Conservation (phyloP, 2,329 filamentous ascomycete genomes). For the Colletotrichum eremochloae region DNA sequence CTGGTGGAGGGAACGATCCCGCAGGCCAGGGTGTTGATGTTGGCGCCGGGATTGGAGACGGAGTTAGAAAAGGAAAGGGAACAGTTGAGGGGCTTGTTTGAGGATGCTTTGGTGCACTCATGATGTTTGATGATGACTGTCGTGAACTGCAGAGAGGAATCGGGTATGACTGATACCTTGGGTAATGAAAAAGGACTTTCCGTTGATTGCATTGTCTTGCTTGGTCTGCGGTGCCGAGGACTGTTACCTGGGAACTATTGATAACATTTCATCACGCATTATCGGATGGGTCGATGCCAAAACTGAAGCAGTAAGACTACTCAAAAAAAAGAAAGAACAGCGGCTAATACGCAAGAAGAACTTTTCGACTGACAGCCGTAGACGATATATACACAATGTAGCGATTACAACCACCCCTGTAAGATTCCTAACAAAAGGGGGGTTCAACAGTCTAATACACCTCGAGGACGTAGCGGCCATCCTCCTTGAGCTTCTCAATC, state of each 20-base stretch:
- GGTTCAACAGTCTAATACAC: constrained; percentile 76
- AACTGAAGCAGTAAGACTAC: neutral
- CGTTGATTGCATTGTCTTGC: neutral
- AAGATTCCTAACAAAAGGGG: neutral
- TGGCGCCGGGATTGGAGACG: constrained; percentile 84
- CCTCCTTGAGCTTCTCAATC: constrained; percentile 98
- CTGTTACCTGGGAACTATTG: neutral
- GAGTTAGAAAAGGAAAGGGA: constrained; percentile 79
- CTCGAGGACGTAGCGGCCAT: constrained; percentile 93
- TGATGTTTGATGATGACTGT: neutral
- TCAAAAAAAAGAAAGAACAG: neutral
- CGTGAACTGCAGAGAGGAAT: neutral
- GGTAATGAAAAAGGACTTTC: neutral
- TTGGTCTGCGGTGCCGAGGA: too few species aligned
- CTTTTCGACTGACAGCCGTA: constrained; percentile 12
- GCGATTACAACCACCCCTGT: neutral
- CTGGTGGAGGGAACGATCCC: constrained; percentile 96
- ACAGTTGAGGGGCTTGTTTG: constrained; percentile 78
- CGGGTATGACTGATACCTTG: neutral
- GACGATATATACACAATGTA: constrained; percentile 13
- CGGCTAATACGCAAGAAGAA: constrained; percentile 4
- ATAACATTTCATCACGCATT: neutral
- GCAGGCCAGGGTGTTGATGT: constrained; percentile 89
- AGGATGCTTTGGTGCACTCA: constrained; percentile 64
- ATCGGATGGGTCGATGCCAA: too few species aligned